Evolutionary conservation across 176 grass and related monocot genomes (phyloP).

Genomic region (Thalia dealbata): DNA sequence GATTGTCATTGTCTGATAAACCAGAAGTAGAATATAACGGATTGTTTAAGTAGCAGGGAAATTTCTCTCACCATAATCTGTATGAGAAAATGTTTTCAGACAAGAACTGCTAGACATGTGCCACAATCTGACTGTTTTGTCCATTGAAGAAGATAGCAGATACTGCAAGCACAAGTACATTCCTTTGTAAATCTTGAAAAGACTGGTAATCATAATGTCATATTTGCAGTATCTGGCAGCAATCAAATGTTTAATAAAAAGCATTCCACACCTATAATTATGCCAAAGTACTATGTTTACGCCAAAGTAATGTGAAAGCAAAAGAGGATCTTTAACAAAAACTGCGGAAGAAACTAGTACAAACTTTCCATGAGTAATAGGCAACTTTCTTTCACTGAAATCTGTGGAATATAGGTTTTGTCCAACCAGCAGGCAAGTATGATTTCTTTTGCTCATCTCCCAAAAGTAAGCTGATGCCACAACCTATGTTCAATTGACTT

Average conservation of each 20-base stretch:
- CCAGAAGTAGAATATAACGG: neutral
- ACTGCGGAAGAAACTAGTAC: neutral
- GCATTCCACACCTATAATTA: neutral
- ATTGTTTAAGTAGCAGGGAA: constrained; percentile 2
- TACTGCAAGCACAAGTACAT: constrained; percentile 38
- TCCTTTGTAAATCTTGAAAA: constrained; percentile 1
- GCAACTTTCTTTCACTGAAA: too few relatives aligned
- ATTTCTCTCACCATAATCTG: constrained; percentile 64
- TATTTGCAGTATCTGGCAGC: neutral
- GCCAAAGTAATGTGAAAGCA: neutral
- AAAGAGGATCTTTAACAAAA: neutral
- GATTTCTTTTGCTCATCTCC: neutral
- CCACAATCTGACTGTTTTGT: constrained; percentile 95
- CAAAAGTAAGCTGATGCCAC: neutral
- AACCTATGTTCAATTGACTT: neutral
- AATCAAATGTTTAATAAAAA: neutral
- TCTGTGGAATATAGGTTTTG: neutral
- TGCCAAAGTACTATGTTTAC: neutral
- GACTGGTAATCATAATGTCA: neutral
- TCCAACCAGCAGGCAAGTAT: neutral
- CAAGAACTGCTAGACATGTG: constrained; percentile 61
- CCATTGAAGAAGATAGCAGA: constrained; percentile 99
- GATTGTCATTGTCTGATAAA: constrained; percentile 10
- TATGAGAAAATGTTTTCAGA: constrained; percentile 96
- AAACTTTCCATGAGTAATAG: neutral